Evolutionary conservation across 169 alveolate species (phyloP), one percentile per base, ranked within the genome.

Genomic region (Plasmodium yoelii): DNA sequence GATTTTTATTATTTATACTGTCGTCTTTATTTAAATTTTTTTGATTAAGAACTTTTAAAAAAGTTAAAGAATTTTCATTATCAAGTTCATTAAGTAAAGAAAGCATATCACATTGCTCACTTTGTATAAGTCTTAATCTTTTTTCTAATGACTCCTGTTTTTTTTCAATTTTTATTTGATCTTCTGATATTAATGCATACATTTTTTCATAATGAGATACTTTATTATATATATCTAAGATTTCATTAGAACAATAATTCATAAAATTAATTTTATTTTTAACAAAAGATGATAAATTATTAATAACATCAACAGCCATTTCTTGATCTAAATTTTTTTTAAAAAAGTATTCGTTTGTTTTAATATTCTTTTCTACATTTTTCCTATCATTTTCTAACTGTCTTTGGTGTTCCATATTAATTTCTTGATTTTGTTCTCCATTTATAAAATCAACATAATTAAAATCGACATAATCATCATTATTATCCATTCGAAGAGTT

Each of bases 191-290:
- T 56, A 82, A 71, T 7, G 77, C 19, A 82, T 82, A 82, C 90
- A 82, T 82, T 82, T 82, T 82, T 67, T 82, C 90, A 60, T 82
- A 82, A 82, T 82, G 72, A 19, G 90, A 80, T 15, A 82, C 84
- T 82, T 82, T 82, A 60, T 82, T 82, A 55, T 82, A 82, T 67
- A 67, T 82, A 59, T 82, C 90, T 59, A 82, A 55, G 2, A 82
- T 82, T 82, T 82, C 90, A 67, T 82, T 82, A 39, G 90, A 82
- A 82, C 90, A 82, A 67, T 82, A 82, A 82, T 82, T 82, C 90
- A 82, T 82, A 47, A 82, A 82, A 82, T 82, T 82, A 70, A 82
- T 82, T 82, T 82, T 82, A 82, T 82, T 82, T 82, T 82, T 82
- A 65, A 82, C 90, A 82, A 82, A 82, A 5, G 90, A 82, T 47